phyloP scores from a whole-genome alignment of 257 asterid species.

The Przewalskia tangutica region DNA sequence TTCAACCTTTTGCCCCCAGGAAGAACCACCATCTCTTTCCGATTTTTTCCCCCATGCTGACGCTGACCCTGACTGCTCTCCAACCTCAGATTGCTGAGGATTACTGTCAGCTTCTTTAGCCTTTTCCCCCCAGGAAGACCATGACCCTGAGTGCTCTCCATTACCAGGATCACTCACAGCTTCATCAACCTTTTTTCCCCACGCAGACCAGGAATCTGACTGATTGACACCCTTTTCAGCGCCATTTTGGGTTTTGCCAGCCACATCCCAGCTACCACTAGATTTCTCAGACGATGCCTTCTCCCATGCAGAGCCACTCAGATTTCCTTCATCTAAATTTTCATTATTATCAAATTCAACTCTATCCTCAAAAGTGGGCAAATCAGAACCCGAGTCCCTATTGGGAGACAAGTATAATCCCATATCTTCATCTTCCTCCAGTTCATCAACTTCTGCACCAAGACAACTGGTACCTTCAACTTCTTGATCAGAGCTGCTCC shows the following conservation, averaged over 20 bases:
- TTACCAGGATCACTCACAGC: neutral
- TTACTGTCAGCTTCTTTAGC: neutral
- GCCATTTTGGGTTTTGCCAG: conserved; percentile 1
- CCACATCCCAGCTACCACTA: conserved; percentile 16
- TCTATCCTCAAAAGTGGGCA: conserved; percentile 71
- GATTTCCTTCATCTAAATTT: conserved; percentile 2
- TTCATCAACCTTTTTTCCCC: conserved; percentile 23
- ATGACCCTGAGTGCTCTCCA: conserved; percentile 8
- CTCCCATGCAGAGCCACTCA: conserved; percentile 23
- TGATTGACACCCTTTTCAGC: conserved; percentile 1
- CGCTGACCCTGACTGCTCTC: conserved; percentile 3
- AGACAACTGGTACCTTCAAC: conserved; percentile 58
- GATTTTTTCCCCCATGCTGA: too few relatives aligned
- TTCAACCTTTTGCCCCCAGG: neutral
- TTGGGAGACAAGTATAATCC: conserved; percentile 58
- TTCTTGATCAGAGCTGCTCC: conserved; percentile 38
- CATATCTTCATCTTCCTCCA: conserved; percentile 52
- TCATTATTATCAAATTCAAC: conserved; percentile 29
- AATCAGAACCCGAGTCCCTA: conserved; percentile 49
- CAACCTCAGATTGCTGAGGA: neutral
- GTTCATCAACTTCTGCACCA: conserved; percentile 68
- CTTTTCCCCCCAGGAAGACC: conserved; percentile 20
- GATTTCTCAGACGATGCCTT: conserved; percentile 13
- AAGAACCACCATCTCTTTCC: too few relatives aligned
- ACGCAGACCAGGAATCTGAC: conserved; percentile 26